Evolutionary conservation across 805 yeast genomes (phyloP), one percentile per base, ranked within the genome.

Genomic region (Ogataea philodendri): DNA sequence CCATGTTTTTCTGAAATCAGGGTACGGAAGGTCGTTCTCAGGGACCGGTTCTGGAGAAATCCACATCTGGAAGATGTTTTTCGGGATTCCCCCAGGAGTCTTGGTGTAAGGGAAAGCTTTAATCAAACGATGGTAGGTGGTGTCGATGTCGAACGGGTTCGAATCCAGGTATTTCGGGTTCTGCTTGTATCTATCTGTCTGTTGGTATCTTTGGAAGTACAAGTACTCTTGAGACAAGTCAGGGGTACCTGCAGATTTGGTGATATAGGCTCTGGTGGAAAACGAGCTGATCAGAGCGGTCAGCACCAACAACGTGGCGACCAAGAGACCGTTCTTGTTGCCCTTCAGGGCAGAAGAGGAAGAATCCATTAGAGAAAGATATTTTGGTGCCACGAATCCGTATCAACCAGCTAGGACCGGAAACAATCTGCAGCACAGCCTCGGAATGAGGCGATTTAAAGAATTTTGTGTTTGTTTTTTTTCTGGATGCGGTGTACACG

Each of bases 1-100:
- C 96, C 96, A 87, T 22, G 74, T 64, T 13, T 69, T 60, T 38
- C 76, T 72, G 26, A 64, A 71, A 18, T 66, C 63, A 24, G 62
- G 63, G 23, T 42, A 37, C 3, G 51, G 57, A 72, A 79, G 15
- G 57, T 57, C 11, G 66, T 56, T 19, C 78, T 81, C 54, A 81
- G 21, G 23, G n/a, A 42, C 23, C n/a, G 38, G 37, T 14, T 36
- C 39, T 9, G 32, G 39, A n/a, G 37, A 37, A 15, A 44, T 40
- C 52, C 51, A 48, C 33, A 48, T 31, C 27, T 48, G 52, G 33
- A 39, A 39, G 15, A 48, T 46, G 33, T 44, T 48, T 20, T 36
- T 44, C 2, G 49, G 32, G 17, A 48, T 48, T 15, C 39, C 39
- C 7, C 35, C 47, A 4, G 39, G 39, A 9, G 33, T 21, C 9